Percentiles rank a stretch among this genome's conserved stretches.
These are phyloP conservation scores for Climacium dendroides DNA, from an alignment of 225 moss, liverwort and hornwort genomes.

Conservation along the genomic window DNA sequence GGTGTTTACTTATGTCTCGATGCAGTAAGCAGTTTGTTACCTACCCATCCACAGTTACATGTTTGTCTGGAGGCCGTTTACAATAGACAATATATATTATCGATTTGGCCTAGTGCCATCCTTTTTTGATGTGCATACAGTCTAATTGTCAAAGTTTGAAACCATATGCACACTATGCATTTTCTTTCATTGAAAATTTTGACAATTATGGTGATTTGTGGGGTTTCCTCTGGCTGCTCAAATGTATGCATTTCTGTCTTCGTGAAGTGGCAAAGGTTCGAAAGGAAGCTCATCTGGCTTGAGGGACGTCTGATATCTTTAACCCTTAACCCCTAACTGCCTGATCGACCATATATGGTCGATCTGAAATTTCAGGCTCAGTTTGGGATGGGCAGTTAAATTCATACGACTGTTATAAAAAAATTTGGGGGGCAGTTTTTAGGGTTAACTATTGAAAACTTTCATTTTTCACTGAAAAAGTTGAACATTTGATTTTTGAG, in stretches of 20 bases:
- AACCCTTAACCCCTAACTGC: too few relatives aligned
- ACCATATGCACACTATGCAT: too few relatives aligned
- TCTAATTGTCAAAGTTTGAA: too few relatives aligned
- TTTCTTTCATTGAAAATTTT: not conserved
- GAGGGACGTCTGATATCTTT: not conserved
- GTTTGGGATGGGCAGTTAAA: too few relatives aligned
- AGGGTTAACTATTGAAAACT: too few relatives aligned
- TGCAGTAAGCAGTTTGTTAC: not conserved
- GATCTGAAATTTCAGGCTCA: too few relatives aligned
- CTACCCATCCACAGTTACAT: not conserved
- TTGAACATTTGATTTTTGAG: too few relatives aligned
- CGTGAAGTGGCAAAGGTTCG: not conserved
- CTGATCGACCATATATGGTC: too few relatives aligned
- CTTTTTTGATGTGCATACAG: too few relatives aligned
- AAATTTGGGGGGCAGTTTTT: too few relatives aligned
- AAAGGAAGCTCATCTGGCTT: not conserved
- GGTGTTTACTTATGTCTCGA: not conserved
- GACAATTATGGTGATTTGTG: not conserved
- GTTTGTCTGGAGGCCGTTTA: not conserved
- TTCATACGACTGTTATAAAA: too few relatives aligned
- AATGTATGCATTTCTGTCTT: not conserved
- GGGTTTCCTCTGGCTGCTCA: not conserved
- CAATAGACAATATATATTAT: not conserved
- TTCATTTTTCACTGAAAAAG: too few relatives aligned
- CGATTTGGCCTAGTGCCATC: not conserved